phyloP scores from a whole-genome alignment of 176 grass and related monocot species.

The Bonia amplexicaulis region DNA sequence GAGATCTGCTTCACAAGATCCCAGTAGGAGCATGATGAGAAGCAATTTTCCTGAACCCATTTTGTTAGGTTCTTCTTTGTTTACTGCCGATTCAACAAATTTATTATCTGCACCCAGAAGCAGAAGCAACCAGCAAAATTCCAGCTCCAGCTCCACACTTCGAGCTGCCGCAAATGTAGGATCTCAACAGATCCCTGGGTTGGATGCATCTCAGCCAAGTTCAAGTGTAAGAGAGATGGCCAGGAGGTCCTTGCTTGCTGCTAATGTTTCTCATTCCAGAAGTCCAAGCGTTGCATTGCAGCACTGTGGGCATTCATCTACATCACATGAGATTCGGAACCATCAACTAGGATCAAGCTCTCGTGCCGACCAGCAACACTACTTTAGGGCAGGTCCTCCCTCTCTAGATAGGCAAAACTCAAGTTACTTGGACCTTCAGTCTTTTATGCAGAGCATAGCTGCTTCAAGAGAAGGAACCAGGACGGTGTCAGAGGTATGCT shows the following conservation, averaged over 20 bases:
- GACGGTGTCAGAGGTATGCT: constrained; percentile 44
- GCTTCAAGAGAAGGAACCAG: constrained; percentile 55
- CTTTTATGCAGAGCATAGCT: constrained; percentile 55
- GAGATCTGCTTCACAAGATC: constrained; percentile 32
- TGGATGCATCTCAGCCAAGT: constrained; percentile 26
- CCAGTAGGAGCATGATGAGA: constrained; percentile 11
- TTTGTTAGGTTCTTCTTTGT: constrained; percentile 32
- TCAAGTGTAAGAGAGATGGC: constrained; percentile 16
- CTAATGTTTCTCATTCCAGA: constrained; percentile 29
- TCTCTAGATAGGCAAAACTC: constrained; percentile 39
- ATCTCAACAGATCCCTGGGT: constrained; percentile 29
- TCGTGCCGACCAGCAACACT: constrained; percentile 39
- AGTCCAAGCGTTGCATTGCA: constrained; percentile 28
- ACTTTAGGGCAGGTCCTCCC: constrained; percentile 28
- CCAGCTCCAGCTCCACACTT: constrained; percentile 30
- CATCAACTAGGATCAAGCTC: constrained; percentile 41
- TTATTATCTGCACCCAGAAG: constrained; percentile 26
- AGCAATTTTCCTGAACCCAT: constrained; percentile 32
- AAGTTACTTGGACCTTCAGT: constrained; percentile 47
- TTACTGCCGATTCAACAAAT: constrained; percentile 36
- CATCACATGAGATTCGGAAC: constrained; percentile 31
- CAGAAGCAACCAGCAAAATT: constrained; percentile 44
- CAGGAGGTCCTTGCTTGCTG: constrained; percentile 37
- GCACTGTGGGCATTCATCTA: constrained; percentile 36
- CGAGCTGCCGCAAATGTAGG: constrained; percentile 29